These are phyloP conservation scores for Notholithocarpus densiflorus DNA, from an alignment of 306 rosid species.

Conservation along the genomic window DNA sequence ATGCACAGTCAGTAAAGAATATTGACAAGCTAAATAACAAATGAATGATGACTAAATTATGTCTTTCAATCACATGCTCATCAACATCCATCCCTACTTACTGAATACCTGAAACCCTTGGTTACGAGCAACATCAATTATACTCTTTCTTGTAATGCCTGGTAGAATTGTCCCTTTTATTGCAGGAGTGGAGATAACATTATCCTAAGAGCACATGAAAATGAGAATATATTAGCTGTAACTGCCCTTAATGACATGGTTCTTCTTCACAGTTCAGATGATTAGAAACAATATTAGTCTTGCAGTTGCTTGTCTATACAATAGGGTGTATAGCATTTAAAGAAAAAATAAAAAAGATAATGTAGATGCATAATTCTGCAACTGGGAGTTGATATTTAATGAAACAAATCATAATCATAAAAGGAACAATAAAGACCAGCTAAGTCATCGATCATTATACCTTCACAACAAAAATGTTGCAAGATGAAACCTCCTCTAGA, in stretches of 20 bases:
- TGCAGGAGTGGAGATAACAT: constrained; percentile 75
- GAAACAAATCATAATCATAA: neutral
- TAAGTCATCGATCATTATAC: constrained; percentile 32
- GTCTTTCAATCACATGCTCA: constrained; percentile 14
- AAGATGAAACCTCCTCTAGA: constrained; percentile 97
- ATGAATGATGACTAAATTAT: neutral
- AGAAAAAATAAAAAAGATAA: neutral
- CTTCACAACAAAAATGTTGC: constrained; percentile 97
- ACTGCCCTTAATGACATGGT: constrained; percentile 9
- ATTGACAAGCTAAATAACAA: neutral
- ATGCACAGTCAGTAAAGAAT: constrained; percentile 1
- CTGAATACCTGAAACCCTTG: constrained; percentile 80
- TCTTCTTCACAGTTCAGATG: neutral
- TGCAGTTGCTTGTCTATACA: neutral
- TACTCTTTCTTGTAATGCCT: constrained; percentile 94
- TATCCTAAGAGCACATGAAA: constrained; percentile 46
- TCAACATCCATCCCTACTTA: constrained; percentile 18
- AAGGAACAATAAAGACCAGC: constrained; percentile 8
- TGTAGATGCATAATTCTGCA: neutral
- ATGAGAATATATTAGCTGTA: neutral
- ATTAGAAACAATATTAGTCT: neutral
- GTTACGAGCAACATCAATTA: constrained; percentile 87
- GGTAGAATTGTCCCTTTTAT: constrained; percentile 95
- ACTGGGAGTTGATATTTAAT: neutral
- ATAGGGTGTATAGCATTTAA: neutral